Evolutionary conservation across 169 alveolate species (phyloP).

Genomic region (Cryptosporidium meleagridis): DNA sequence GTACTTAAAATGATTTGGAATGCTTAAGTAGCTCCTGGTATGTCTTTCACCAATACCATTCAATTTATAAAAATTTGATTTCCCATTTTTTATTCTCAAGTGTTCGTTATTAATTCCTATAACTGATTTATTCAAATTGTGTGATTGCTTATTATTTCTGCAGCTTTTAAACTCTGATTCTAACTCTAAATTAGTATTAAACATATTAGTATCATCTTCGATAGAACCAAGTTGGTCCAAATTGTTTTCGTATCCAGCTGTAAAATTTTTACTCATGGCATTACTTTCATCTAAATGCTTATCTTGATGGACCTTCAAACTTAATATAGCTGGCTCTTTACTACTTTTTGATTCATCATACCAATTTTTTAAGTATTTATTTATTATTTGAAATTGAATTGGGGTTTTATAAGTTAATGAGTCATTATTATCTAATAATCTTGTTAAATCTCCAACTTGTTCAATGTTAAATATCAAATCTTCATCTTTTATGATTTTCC

Average conservation of each 20-base stretch:
- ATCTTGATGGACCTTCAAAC: background rate
- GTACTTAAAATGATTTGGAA: background rate
- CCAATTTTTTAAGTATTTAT: background rate
- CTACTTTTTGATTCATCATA: background rate
- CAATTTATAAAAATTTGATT: background rate
- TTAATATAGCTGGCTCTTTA: background rate
- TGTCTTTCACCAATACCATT: background rate
- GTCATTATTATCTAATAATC: background rate
- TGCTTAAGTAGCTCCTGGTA: background rate
- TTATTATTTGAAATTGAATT: background rate
- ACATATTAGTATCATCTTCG: background rate
- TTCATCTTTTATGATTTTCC: conserved; percentile 4
- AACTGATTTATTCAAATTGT: background rate
- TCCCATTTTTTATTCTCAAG: background rate
- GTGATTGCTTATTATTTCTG: background rate
- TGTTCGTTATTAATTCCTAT: background rate
- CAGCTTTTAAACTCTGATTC: background rate
- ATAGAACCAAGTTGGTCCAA: background rate
- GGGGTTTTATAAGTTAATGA: background rate
- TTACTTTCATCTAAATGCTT: background rate
- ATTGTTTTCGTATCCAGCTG: background rate
- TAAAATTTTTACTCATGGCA: background rate
- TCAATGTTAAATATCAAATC: conserved; percentile 15
- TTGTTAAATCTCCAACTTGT: background rate
- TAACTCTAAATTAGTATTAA: background rate